A percentile compares a stretch with the other conserved stretches of the same genome.
Evolutionary conservation across 108 stramenopile genomes (phyloP).

Genomic region (Parietichytrium sp.): DNA sequence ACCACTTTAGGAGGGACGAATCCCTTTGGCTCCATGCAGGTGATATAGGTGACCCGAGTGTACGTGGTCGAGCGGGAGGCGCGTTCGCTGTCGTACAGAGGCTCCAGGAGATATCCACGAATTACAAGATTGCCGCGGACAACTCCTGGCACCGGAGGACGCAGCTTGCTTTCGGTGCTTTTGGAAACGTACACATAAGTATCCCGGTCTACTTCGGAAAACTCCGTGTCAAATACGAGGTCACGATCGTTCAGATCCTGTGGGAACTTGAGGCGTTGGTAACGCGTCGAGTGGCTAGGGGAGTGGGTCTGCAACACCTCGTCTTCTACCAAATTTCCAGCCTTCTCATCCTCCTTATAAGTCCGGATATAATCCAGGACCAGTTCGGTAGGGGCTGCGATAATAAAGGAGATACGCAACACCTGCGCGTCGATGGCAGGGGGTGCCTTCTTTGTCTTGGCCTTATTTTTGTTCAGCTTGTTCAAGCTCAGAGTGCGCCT

Average conservation of each 20-base stretch:
- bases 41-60: constrained; percentile 17
- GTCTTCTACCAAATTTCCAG: constrained; percentile 4
- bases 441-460: too few species aligned
- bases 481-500: background rate
- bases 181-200: background rate
- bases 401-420: constrained; percentile 28
- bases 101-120: constrained; percentile 12
- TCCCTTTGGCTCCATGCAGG: background rate
- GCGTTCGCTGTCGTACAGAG: constrained; percentile 23
- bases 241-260: constrained; percentile 13
- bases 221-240: background rate
- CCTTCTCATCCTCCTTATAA: constrained; percentile 1
- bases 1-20: constrained; percentile 19
- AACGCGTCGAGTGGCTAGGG: background rate
- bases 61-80: background rate
- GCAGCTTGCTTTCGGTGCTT: background rate
- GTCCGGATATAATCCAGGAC: background rate
- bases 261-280: constrained; percentile 9
- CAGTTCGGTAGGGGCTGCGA: background rate
- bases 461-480: background rate
- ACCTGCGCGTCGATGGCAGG: background rate
- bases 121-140: constrained; percentile 32
- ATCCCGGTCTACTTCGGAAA: background rate
- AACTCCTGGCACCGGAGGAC: background rate
- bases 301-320: background rate